Percentiles rank a stretch among this genome's conserved stretches.
phyloP scores from a whole-genome alignment of 2,329 filamentous ascomycete genomes.

The Coleophoma cylindrospora region DNA sequence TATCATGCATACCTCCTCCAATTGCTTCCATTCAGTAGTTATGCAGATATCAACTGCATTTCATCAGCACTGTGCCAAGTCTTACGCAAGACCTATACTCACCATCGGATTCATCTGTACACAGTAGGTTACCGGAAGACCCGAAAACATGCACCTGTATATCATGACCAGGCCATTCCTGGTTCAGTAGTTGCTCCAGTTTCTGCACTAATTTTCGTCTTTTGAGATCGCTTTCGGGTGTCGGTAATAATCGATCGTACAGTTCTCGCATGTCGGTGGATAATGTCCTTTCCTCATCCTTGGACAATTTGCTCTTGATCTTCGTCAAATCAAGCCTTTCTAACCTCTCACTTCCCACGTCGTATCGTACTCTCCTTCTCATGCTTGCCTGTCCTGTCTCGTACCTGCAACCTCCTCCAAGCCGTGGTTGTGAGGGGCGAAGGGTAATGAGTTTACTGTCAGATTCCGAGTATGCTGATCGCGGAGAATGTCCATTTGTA shows the following conservation, averaged over 20 bases:
- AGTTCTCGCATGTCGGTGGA: constrained; percentile 79
- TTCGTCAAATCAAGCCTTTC: constrained; percentile 67
- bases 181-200: constrained; percentile 80
- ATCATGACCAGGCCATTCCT: constrained; percentile 85
- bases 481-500: constrained; percentile 75
- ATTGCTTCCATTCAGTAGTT: constrained; percentile 79
- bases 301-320: constrained; percentile 64
- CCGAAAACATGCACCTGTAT: constrained; percentile 93
- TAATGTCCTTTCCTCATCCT: constrained; percentile 70
- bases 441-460: constrained; percentile 68
- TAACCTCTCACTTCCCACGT: constrained; percentile 73
- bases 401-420: constrained; percentile 67
- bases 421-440: constrained; percentile 54
- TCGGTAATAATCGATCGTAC: constrained; percentile 81
- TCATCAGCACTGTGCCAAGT: constrained; percentile 4
- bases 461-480: constrained; percentile 85
- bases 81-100: constrained; percentile 28
- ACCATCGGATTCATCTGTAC: constrained; percentile 96
- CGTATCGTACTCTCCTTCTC: constrained; percentile 87
- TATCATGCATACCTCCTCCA: constrained; percentile 87
- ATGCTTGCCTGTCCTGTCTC: constrained; percentile 82
- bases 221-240: constrained; percentile 69
- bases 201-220: constrained; percentile 77
- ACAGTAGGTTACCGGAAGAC: constrained; percentile 93
- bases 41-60: constrained; percentile 90